Conservation (phyloP, 2,329 filamentous ascomycete genomes). For the Cladosporium cucumerinum region DNA sequence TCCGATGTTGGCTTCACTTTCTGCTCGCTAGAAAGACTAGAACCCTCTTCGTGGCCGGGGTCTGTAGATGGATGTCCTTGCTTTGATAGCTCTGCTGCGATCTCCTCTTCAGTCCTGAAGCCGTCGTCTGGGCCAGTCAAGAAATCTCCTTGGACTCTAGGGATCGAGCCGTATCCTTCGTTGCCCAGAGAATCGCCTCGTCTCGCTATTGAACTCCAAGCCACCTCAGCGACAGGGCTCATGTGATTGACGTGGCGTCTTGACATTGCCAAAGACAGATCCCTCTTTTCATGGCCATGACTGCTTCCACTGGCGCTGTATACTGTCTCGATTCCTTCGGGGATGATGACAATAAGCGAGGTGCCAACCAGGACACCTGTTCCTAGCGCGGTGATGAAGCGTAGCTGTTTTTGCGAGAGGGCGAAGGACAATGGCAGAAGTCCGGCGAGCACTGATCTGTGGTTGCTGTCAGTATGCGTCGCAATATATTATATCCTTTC, state of each 20-base stretch:
- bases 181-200: not conserved
- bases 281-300: slow-evolving; percentile 22
- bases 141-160: slow-evolving; percentile 13
- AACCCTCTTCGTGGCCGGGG: slow-evolving; percentile 19
- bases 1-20: slow-evolving; percentile 1
- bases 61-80: slow-evolving; percentile 18
- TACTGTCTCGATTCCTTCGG: slow-evolving; percentile 89
- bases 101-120: slow-evolving; percentile 20
- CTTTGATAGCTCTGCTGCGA: slow-evolving; percentile 16
- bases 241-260: not conserved
- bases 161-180: not conserved
- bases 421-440: slow-evolving; percentile 85
- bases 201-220: not conserved
- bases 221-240: slow-evolving; percentile 2
- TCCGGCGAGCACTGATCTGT: slow-evolving; percentile 88
- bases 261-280: not conserved
- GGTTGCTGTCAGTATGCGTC: slow-evolving; percentile 18
- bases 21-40: slow-evolving; percentile 8
- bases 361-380: slow-evolving; percentile 94
- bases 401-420: slow-evolving; percentile 79
- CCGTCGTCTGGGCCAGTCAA: slow-evolving; percentile 33
- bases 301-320: slow-evolving; percentile 52
- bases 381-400: slow-evolving; percentile 85
- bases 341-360: slow-evolving; percentile 94
- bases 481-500: not conserved